Base-by-base conservation (phyloP, 148 eudicot genomes). In the Nyssa sinensis region DNA sequence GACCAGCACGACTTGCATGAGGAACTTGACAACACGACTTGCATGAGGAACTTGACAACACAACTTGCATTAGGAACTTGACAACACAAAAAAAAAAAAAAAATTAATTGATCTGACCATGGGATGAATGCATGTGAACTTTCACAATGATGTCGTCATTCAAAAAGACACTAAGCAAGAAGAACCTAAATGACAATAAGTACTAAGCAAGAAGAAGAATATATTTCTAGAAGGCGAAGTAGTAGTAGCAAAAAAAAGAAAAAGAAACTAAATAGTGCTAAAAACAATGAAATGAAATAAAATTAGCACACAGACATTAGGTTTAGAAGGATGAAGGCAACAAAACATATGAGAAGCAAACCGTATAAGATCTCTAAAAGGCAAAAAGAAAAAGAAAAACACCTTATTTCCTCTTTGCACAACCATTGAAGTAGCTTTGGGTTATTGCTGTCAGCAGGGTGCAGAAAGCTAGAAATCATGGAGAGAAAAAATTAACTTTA, bases 341-440 rank as follows among this genome's bases (percentile, higher is more conserved):
- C 0, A 72, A 28, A 66, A 58, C 13, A 64, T 7, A 75, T 30
- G 32, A 39, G 25, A 66, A 57, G n/a, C 13, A 74, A 12, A 25
- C 32, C 28, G 57, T 31, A 37, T 13, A 5, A 31, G 5, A 1
- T 49, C 14, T 49, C 16, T 49, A 17, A 49, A 17, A 1, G 1
- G 57, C 3, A 17, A 17, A 27, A 9, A 30, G 27, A 1, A 65
- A 51, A 57, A 14, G 14, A 11, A 61, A 33, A 23, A 60, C 72
- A 94, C 98, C 98, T 89, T 78, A 92, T 78, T 83, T 94, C 98
- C 83, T 92, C 96, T 72, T 94, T 87, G 92, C 98, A 94, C 66
- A 94, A 80, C 98, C 98, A 94, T 32, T 79, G 89, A 72, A 90
- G 89, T 75, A 94, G 84, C 72, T 81, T 90, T 63, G 92, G 96